Percentiles rank a stretch among this genome's conserved stretches.
Conservation (phyloP, 805 yeast species). For the Metschnikowia arizonensis region DNA sequence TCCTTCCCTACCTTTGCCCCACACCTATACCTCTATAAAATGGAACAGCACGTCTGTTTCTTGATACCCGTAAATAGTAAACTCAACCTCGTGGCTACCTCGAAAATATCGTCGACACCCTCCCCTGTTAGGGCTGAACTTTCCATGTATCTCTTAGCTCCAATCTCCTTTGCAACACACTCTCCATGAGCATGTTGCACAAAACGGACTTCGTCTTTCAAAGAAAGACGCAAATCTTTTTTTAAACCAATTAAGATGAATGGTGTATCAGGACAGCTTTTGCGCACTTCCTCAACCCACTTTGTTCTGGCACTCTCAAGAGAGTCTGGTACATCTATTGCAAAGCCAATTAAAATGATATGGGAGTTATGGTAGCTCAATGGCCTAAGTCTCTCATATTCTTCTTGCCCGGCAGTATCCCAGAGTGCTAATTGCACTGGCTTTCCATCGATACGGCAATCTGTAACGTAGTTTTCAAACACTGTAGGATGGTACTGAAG, state of each 20-base stretch:
- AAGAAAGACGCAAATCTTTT: constrained; percentile 63
- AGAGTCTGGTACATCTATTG: constrained; percentile 81
- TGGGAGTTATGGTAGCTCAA: constrained; percentile 84
- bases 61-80: constrained; percentile 41
- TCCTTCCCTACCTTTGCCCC: constrained; percentile 6
- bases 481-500: constrained; percentile 92
- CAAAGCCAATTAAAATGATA: constrained; percentile 80
- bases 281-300: constrained; percentile 82
- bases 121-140: constrained; percentile 92
- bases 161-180: constrained; percentile 67
- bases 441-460: constrained; percentile 90
- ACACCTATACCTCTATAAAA: constrained; percentile 21
- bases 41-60: constrained; percentile 31
- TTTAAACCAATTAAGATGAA: constrained; percentile 77
- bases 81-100: constrained; percentile 83
- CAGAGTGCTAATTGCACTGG: constrained; percentile 83
- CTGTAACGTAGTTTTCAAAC: constrained; percentile 90
- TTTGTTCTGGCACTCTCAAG: constrained; percentile 75
- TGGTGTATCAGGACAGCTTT: constrained; percentile 79
- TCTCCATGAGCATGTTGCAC: constrained; percentile 62
- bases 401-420: constrained; percentile 98
- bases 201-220: constrained; percentile 36
- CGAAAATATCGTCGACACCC: constrained; percentile 92
- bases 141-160: constrained; percentile 80
- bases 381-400: constrained; percentile 85